A percentile compares a stretch with the other conserved stretches of the same genome.
Evolutionary conservation across 2,329 filamentous ascomycete genomes (phyloP).

Genomic region (Sclerotinia minor): DNA sequence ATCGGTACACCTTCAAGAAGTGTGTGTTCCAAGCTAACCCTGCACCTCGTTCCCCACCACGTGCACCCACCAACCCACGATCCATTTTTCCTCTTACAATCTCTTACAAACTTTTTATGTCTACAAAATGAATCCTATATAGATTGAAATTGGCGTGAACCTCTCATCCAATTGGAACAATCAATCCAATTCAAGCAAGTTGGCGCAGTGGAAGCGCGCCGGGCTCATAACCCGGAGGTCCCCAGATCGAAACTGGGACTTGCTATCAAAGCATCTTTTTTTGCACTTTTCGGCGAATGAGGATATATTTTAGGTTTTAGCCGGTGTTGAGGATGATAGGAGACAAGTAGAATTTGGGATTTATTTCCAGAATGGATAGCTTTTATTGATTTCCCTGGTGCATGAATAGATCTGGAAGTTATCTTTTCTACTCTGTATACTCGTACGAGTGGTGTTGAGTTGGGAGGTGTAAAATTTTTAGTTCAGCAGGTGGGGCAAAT

Average conservation of each 20-base stretch:
- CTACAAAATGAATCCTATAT: too few species aligned
- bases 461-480: too few species aligned
- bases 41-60: slow-evolving; percentile 10
- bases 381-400: too few species aligned
- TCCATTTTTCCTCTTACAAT: neutral
- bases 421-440: too few species aligned
- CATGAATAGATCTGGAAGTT: too few species aligned
- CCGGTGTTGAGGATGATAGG: neutral
- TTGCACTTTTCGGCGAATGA: neutral
- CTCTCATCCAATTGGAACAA: neutral
- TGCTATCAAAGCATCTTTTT: slow-evolving; percentile 32
- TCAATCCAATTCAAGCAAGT: neutral
- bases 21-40: neutral
- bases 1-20: too few species aligned
- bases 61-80: neutral
- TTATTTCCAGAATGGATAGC: too few species aligned
- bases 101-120: neutral
- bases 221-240: slow-evolving; percentile 45
- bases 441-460: too few species aligned
- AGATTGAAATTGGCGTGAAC: fast-evolving
- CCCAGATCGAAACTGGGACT: slow-evolving; percentile 42
- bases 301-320: neutral
- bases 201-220: slow-evolving; percentile 41
- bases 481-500: too few species aligned
- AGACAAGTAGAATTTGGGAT: too few species aligned